Base-by-base conservation (phyloP, 768 basidiomycete genomes). In the Suillus brevipes region DNA sequence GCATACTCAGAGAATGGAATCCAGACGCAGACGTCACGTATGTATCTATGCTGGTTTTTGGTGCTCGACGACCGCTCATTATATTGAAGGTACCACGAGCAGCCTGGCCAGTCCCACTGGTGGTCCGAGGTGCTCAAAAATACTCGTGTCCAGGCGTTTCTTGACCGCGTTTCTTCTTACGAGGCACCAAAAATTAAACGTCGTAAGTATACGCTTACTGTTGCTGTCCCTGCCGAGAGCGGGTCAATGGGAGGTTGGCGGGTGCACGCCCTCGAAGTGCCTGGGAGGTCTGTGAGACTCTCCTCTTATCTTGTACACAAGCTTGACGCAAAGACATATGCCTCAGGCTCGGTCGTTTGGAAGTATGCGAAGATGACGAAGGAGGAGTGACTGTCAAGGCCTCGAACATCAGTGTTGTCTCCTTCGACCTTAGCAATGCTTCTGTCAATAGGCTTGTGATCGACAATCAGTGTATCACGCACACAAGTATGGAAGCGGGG, bases 231-330 rank as follows among this genome's bases (percentile, higher is more conserved):
- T 0, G 71, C 79, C 1, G 91, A 93, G 70, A 85, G 82, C 64
- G 92, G 91, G 1, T 80, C 89, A 2, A 73, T 94, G 62, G 81
- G 88, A 70, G 94, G 93, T 3, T 91, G 87, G 80, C 83, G 78
- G 59, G 85, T 96, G 50, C 78, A 85, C 40, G 79, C 81, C 38
- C 73, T 94, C 50, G 68, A 71, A 2, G 75, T 82, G n/a, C 90
- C 91, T 40, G 94, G 94, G 57, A 80, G 89, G 92, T 91, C 64
- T 60, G 84, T 69, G 6, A 20, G 2, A 13, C 1, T 34, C 34
- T 55, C 16, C 16, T 18, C 37, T 58, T 6, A 58, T 25, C 23
- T 25, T 6, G 9, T 40, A 58, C 16, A 23, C 18, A 36, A 36
- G 20, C 12, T 55, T 55, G 53, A 55, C 20, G 12, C 20, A 55